Evolutionary conservation across 2,329 filamentous ascomycete genomes (phyloP).

Genomic region (Xylaria sp.): DNA sequence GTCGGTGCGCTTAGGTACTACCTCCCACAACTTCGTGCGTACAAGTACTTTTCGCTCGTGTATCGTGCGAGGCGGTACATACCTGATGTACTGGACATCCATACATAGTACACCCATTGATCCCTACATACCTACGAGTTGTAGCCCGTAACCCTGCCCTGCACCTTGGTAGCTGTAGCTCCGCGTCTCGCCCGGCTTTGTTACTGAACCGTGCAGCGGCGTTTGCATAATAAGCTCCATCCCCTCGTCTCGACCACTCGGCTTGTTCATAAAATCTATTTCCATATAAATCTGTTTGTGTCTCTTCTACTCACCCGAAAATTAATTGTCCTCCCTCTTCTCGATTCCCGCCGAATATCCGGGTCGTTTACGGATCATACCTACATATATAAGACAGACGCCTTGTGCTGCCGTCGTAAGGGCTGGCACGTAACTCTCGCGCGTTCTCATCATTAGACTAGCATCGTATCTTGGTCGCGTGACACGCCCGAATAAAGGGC

Average conservation of each 20-base stretch:
- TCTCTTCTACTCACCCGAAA: slow-evolving; percentile 25
- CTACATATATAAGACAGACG: slow-evolving; percentile 25
- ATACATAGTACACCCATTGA: slow-evolving; percentile 19
- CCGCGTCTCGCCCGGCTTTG: slow-evolving; percentile 25
- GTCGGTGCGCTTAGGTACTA: slow-evolving; percentile 11
- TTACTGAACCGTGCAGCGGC: slow-evolving; percentile 28
- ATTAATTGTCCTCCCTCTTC: slow-evolving; percentile 25
- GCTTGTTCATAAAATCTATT: slow-evolving; percentile 20
- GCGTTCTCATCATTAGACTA: slow-evolving; percentile 1
- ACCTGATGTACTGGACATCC: slow-evolving; percentile 19
- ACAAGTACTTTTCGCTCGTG: not conserved
- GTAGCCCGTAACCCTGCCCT: not conserved
- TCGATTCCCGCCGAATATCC: slow-evolving; percentile 21
- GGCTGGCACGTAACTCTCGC: not conserved
- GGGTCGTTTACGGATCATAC: slow-evolving; percentile 16
- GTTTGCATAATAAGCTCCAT: slow-evolving; percentile 32
- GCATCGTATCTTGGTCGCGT: slow-evolving; percentile 28
- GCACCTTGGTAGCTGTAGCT: slow-evolving; percentile 16
- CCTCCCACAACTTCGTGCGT: slow-evolving; percentile 15
- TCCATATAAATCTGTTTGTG: slow-evolving; percentile 24
- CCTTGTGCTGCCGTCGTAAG: not conserved
- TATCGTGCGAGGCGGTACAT: slow-evolving; percentile 10
- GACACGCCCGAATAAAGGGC: slow-evolving; percentile 23
- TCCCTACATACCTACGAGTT: too few species aligned
- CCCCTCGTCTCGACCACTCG: slow-evolving; percentile 22